phyloP scores from a whole-genome alignment of 257 asterid species.

The Ocimum tenuiflorum region DNA sequence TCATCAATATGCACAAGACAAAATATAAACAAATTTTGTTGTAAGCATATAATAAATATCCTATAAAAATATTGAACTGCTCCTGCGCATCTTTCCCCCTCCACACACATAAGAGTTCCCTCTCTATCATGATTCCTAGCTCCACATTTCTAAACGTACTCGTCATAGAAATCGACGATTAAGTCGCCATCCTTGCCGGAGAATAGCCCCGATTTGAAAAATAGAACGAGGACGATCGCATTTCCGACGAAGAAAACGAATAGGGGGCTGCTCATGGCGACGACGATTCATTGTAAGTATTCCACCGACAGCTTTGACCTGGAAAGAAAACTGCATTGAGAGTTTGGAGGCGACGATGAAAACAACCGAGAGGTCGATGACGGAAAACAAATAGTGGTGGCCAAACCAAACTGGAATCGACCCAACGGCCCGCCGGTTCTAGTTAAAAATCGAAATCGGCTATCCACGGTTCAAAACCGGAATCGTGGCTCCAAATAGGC shows the following conservation, averaged over 20 bases:
- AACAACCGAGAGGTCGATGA: too few species aligned
- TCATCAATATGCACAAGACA: too few species aligned
- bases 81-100: constrained; percentile 26
- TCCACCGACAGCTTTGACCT: constrained; percentile 34
- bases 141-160: constrained; percentile 43
- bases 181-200: constrained; percentile 26
- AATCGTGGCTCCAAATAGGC: too few species aligned
- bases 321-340: constrained; percentile 30
- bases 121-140: constrained; percentile 22
- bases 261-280: constrained; percentile 44
- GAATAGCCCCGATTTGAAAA: constrained; percentile 46
- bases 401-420: too few species aligned
- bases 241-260: constrained; percentile 71
- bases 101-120: neutral
- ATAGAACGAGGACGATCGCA: constrained; percentile 51
- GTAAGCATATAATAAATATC: too few species aligned
- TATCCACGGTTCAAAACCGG: too few species aligned
- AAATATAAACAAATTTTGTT: too few species aligned
- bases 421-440: too few species aligned
- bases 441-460: too few species aligned
- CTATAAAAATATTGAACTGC: too few species aligned
- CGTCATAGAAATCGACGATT: constrained; percentile 52
- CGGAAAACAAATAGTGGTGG: too few species aligned
- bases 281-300: constrained; percentile 35
- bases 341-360: too few species aligned